These are phyloP conservation scores for Starmera dryadoides DNA, from an alignment of 805 yeast genomes.

Conservation along the genomic window DNA sequence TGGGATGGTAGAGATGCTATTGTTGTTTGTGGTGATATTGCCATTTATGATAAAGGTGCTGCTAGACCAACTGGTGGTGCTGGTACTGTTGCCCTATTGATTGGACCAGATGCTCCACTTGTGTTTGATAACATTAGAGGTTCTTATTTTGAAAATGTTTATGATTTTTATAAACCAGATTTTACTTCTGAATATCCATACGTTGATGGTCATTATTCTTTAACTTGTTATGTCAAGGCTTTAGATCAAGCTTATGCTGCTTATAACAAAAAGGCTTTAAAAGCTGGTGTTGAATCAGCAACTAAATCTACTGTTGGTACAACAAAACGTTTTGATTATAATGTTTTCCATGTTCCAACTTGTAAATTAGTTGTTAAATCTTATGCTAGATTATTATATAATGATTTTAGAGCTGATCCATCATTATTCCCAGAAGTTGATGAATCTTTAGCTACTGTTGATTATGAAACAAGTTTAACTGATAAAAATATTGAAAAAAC, in stretches of 20 bases:
- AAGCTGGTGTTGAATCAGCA: slow-evolving; percentile 36
- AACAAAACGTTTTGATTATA: slow-evolving; percentile 75
- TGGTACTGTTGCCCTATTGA: slow-evolving; percentile 88
- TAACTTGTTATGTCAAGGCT: slow-evolving; percentile 90
- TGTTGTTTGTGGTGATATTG: slow-evolving; percentile 97
- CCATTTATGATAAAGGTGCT: slow-evolving; percentile 92
- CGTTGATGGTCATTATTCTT: slow-evolving; percentile 95
- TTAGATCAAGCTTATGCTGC: slow-evolving; percentile 78
- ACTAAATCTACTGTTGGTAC: slow-evolving; percentile 58
- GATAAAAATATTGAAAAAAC: slow-evolving; percentile 56
- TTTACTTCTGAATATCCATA: slow-evolving; percentile 94
- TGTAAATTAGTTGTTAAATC: slow-evolving; percentile 93
- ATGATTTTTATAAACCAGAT: slow-evolving; percentile 97
- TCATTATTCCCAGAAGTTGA: slow-evolving; percentile 56
- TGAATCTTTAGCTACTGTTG: slow-evolving; percentile 37
- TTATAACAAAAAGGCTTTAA: slow-evolving; percentile 70
- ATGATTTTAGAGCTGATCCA: slow-evolving; percentile 76
- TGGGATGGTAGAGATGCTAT: slow-evolving; percentile 99
- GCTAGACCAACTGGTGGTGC: slow-evolving; percentile 99
- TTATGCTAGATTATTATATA: slow-evolving; percentile 84
- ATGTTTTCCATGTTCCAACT: slow-evolving; percentile 96
- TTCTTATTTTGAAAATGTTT: slow-evolving; percentile 91
- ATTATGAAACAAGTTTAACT: slow-evolving; percentile 70
- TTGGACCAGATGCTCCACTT: slow-evolving; percentile 97
- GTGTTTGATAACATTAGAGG: slow-evolving; percentile 89